Percentiles rank a stretch among this genome's conserved stretches.
Conservation (phyloP, 768 basidiomycete species). For the Dioszegia aurantiaca region DNA sequence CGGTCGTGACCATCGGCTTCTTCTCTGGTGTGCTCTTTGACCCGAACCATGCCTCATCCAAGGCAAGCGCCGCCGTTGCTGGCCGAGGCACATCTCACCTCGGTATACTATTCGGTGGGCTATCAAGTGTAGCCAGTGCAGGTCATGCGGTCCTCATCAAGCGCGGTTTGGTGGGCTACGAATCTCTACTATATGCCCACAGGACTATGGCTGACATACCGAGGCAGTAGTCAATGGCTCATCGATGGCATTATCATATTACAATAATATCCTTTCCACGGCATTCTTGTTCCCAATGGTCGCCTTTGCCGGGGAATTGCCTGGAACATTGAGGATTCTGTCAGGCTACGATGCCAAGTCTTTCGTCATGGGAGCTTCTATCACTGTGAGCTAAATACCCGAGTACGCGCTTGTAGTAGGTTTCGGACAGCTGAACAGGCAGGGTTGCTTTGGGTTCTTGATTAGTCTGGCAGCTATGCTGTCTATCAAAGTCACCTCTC, state of each 20-base stretch:
- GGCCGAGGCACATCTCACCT: slow-evolving; percentile 46
- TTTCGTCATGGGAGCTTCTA: slow-evolving; percentile 72
- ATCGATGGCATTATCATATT: slow-evolving; percentile 83
- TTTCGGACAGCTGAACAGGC: not conserved
- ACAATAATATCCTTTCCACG: slow-evolving; percentile 80
- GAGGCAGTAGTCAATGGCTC: slow-evolving; percentile 66
- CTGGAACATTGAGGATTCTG: slow-evolving; percentile 64
- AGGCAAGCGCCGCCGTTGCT: slow-evolving; percentile 23
- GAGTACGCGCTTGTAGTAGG: not conserved
- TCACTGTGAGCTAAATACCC: slow-evolving; percentile 62
- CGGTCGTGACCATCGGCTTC: slow-evolving; percentile 85
- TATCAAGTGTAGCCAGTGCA: slow-evolving; percentile 81
- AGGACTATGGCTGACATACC: slow-evolving; percentile 41
- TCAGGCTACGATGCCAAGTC: slow-evolving; percentile 58
- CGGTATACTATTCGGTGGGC: slow-evolving; percentile 76
- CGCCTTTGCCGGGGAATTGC: slow-evolving; percentile 70
- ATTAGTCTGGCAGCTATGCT: slow-evolving; percentile 91
- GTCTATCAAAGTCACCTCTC: slow-evolving; percentile 95
- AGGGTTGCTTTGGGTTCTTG: slow-evolving; percentile 65
- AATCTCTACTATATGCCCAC: not conserved
- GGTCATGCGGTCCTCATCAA: slow-evolving; percentile 94
- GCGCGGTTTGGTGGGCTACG: slow-evolving; percentile 59
- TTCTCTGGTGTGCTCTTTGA: slow-evolving; percentile 84
- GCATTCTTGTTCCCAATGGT: slow-evolving; percentile 70
- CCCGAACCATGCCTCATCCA: slow-evolving; percentile 41